Base-by-base conservation (phyloP, 306 rosid species). In the Cucumis hystrix region DNA sequence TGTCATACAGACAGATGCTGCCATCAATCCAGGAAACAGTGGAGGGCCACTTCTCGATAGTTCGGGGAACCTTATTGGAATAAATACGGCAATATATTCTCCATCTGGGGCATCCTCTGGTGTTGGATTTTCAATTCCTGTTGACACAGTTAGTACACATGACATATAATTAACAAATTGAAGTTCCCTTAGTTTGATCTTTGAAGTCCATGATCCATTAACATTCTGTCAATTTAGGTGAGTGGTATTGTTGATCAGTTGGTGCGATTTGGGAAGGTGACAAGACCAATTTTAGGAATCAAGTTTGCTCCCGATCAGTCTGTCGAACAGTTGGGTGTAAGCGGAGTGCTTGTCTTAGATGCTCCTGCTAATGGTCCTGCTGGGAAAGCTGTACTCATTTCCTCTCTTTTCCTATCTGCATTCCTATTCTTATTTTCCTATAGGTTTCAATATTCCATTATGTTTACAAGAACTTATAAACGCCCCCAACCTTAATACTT, bases 301-400 rank as follows among this genome's bases (percentile, higher is more conserved):
- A 96, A 96, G 85, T 96, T 96, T 85, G 99, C 99, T 33, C 99
- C 99, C 3, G 99, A 96, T 89, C 99, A 96, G 68, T 96, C 99
- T 65, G 99, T 96, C 55, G 98, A 96, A 83, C 98, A 92, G 86
- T 74, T 92, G 62, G 99, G 99, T 6, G 91, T 96, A 63, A 88
- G 98, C 75, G 99, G 99, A 69, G 99, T 96, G 81, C 99, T 96
- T 57, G 93, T 96, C 76, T 83, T 96, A 81, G 99, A 96, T 79
- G 99, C 99, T 79, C 97, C 99, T 60, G 63, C 88, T 66, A 85
- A 60, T 84, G 97, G 99, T 82, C 99, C 99, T 6, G 99, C 99
- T 45, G 99, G 98, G 39, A 96, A 96, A 89, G 99, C 99, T 49
- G 99, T 92, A 89, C 23, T 58, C 47, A 17, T 70, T 81, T 39